Base-by-base conservation (phyloP, 306 rosid genomes). In the Cucurbita pepo region DNA sequence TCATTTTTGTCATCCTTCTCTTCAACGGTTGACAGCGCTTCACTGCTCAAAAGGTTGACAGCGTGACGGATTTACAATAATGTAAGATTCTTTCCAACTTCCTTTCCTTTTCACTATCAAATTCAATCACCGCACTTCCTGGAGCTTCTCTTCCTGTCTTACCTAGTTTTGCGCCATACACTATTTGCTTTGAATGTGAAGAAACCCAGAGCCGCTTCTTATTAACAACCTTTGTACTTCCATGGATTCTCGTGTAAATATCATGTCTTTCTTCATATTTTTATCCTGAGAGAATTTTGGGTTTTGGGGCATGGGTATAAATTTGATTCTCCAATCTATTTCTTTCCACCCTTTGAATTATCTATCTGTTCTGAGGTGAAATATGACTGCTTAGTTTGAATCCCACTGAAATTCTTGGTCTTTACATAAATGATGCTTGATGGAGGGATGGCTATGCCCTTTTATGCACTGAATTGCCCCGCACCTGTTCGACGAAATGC, bases 361-460 rank as follows among this genome's bases (percentile, higher is more conserved):
- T 5, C 34, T 60, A 13, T 59, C 4, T 34, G 43, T 14, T 16
- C 11, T 60, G 48, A 61, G 36, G 19, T 0, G 14, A 59, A 36
- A 15, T 62, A 38, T 38, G 47, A 50, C 30, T 62, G 48, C 69
- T 62, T 62, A 1, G 14, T 12, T 19, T 66, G 72, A 66, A 44
- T 25, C 5, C 7, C 52, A 41, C 53, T 65, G 40, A 21, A 12
- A 44, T 44, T 65, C 55, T 65, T 44, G 71, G 37, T 64, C 71
- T 44, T 43, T 65, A 5, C 10, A 41, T 18, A 64, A 43, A 76
- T 45, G 30, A 72, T 86, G 88, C 36, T 81, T 71, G 79, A 77
- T 62, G 79, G 82, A 54, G 71, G 78, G 38, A 75, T 86, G 62
- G 19, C 77, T 62, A 74, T 85, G 82, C 78, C 84, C 11, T 16